Conservation (phyloP, 352 stramenopile genomes). For the Elongisporangium undulatum region DNA sequence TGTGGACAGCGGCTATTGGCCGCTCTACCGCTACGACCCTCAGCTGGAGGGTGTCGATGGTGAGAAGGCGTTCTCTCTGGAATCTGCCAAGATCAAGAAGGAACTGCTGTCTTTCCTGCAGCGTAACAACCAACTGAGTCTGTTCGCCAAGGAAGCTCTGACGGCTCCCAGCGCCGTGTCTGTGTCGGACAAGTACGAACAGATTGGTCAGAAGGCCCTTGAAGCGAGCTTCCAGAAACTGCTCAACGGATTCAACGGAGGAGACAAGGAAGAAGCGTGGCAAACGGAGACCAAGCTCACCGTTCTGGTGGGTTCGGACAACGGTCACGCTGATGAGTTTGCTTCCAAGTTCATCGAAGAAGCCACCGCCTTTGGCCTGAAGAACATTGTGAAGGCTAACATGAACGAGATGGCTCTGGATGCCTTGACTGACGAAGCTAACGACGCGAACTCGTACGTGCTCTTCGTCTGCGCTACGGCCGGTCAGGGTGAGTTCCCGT, state of each 20-base stretch:
- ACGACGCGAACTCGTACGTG: constrained; percentile 66
- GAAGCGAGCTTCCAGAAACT: constrained; percentile 80
- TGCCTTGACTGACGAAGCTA: constrained; percentile 59
- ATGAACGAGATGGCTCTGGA: constrained; percentile 82
- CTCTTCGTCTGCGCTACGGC: constrained; percentile 79
- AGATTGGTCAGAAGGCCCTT: constrained; percentile 78
- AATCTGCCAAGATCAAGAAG: constrained; percentile 90
- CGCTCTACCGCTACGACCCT: constrained; percentile 91
- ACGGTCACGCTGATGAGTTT: constrained; percentile 69
- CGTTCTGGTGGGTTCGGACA: constrained; percentile 76
- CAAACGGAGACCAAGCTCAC: constrained; percentile 72
- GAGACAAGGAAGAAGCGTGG: constrained; percentile 38
- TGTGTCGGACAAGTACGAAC: constrained; percentile 63
- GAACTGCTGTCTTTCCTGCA: constrained; percentile 87
- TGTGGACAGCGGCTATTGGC: constrained; percentile 88
- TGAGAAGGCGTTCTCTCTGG: constrained; percentile 87
- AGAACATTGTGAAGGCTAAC: constrained; percentile 80
- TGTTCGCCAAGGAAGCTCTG: constrained; percentile 81
- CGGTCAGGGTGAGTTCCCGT: constrained; percentile 75
- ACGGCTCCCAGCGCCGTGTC: constrained; percentile 27
- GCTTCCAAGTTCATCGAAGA: constrained; percentile 69
- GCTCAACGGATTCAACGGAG: constrained; percentile 58
- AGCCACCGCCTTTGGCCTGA: constrained; percentile 55
- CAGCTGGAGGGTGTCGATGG: constrained; percentile 65
- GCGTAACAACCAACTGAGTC: constrained; percentile 87